phyloP scores from a whole-genome alignment of 495 filamentous ascomycete genomes.

The Stereocaulon alpinum region DNA sequence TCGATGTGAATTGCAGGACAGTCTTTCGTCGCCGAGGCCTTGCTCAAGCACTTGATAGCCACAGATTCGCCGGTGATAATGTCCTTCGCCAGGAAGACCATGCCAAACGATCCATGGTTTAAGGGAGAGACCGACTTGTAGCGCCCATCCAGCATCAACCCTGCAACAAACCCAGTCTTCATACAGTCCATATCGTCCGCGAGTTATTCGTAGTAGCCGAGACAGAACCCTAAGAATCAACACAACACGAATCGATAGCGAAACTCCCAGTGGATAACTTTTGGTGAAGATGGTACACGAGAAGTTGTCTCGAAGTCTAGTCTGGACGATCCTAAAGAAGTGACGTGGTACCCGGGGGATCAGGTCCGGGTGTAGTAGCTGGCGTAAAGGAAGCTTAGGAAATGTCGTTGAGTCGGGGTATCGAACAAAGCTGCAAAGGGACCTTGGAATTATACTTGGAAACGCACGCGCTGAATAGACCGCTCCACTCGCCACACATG shows the following conservation, averaged over 20 bases:
- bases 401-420: slow-evolving; percentile 4
- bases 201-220: not conserved
- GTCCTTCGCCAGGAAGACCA: slow-evolving; percentile 91
- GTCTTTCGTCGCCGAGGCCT: slow-evolving; percentile 47
- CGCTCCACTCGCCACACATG: slow-evolving; percentile 26
- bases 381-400: slow-evolving; percentile 17
- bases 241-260: not conserved
- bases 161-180: slow-evolving; percentile 60
- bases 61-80: slow-evolving; percentile 62
- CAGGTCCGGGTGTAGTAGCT: slow-evolving; percentile 14
- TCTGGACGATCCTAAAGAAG: slow-evolving; percentile 3
- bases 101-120: slow-evolving; percentile 96
- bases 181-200: slow-evolving; percentile 62
- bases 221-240: not conserved
- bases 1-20: slow-evolving; percentile 50
- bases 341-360: slow-evolving; percentile 9
- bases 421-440: slow-evolving; percentile 3
- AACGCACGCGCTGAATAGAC: slow-evolving; percentile 23
- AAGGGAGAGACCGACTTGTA: slow-evolving; percentile 86
- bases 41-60: slow-evolving; percentile 89
- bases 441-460: slow-evolving; percentile 19
- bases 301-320: slow-evolving; percentile 16
- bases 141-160: slow-evolving; percentile 68
- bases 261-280: slow-evolving; percentile 18
- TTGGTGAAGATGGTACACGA: slow-evolving; percentile 28